A percentile compares a stretch with the other conserved stretches of the same genome.
phyloP scores from a whole-genome alignment of 2,329 filamentous ascomycete genomes.

The Cladophialophora exuberans region DNA sequence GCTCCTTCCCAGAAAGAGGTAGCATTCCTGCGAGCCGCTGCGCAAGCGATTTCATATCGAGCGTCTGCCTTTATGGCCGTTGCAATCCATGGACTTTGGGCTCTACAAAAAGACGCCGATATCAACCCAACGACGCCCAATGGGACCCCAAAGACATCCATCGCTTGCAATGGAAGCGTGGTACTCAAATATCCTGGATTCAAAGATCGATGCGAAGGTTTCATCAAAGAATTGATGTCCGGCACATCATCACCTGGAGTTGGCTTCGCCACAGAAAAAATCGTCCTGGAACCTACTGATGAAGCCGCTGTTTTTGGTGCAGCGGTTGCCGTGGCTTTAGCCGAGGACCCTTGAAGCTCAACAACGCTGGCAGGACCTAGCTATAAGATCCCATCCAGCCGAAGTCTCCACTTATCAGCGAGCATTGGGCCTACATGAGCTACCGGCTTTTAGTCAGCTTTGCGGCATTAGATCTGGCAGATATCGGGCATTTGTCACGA shows the following conservation, averaged over 20 bases:
- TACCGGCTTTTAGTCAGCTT: neutral
- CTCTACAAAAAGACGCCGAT: constrained; percentile 56
- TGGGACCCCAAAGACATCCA: constrained; percentile 41
- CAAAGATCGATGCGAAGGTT: constrained; percentile 47
- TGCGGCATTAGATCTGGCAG: neutral
- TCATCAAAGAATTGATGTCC: constrained; percentile 46
- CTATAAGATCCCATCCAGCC: neutral
- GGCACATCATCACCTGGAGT: constrained; percentile 32
- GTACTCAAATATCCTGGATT: constrained; percentile 57
- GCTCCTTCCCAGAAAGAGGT: constrained; percentile 55
- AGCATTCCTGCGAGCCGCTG: constrained; percentile 57
- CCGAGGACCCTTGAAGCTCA: constrained; percentile 29
- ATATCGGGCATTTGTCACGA: neutral
- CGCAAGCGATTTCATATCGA: constrained; percentile 59
- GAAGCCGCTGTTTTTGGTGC: constrained; percentile 52
- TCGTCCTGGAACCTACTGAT: constrained; percentile 46
- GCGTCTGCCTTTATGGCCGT: constrained; percentile 66
- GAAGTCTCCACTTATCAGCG: too few relatives aligned
- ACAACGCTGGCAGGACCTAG: neutral
- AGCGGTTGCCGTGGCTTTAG: constrained; percentile 51
- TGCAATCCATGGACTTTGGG: constrained; percentile 65
- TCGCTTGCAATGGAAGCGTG: constrained; percentile 57
- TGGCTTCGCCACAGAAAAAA: constrained; percentile 31
- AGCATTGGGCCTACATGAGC: too few relatives aligned
- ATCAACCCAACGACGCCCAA: constrained; percentile 33